Evolutionary conservation across 2,329 filamentous ascomycete species (phyloP), one percentile per base, ranked within the genome.

Genomic region (Graphilbum fragrans): DNA sequence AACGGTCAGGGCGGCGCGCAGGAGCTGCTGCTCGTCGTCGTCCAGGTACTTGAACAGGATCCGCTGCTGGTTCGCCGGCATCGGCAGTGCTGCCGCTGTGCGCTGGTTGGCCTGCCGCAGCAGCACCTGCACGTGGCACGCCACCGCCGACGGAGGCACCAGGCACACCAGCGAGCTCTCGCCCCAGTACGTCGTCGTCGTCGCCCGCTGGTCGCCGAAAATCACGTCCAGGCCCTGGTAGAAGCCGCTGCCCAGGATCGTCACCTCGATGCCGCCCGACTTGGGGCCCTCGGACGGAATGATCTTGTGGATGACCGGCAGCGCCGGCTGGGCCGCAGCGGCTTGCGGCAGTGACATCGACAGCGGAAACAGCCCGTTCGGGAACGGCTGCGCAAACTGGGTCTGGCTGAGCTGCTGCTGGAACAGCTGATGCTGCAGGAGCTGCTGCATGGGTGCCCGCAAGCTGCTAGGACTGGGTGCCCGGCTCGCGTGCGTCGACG

Each of bases 251-350:
- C 88, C 87, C 9, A 94, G 67, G 42, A 92, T 74, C 0, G 85
- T 90, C 3, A 94, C 86, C 57, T 95, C 87, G 40, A 86, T 87
- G 34, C 87, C 87, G 45, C 87, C 87, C 29, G 76, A 77, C 44
- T 80, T 84, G 7, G 87, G 84, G 0, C 87, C 87, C 58, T 93
- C 84, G 23, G 72, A 73, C 0, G 88, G 87, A 29, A 92, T 85
- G 46, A 94, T 71, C 57, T 88, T 90, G 56, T 86, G 80, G 19
- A 93, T 90, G 17, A 74, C 72, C n/a, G 69, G 63, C 35, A 68
- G 65, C 38, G 65, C 23, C 1, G 41, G 37, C 17, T 38, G 37
- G 21, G 65, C 39, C 16, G 48, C 23, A 2, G 41, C 17, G 4
- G 46, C 21, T 18, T 44, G 43, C 1, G 46, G n/a, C 42, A 71